These are phyloP conservation scores for Pseudogymnoascus sp. DNA, from an alignment of 2,329 filamentous ascomycete species.

Conservation along the genomic window DNA sequence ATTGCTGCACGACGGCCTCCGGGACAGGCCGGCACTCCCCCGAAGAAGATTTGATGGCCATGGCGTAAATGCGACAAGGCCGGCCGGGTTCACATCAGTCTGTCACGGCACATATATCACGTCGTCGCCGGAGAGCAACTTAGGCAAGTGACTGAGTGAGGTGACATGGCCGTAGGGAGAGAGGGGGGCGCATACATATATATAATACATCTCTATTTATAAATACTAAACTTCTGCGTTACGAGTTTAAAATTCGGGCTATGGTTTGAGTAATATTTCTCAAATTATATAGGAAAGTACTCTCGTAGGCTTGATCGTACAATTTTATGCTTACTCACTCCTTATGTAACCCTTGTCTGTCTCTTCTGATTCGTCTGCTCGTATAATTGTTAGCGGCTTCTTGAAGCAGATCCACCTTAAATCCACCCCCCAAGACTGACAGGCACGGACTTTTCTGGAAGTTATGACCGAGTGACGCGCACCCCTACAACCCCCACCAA, in stretches of 20 bases:
- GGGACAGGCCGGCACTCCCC: no score
- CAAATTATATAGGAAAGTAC: constrained; percentile 12
- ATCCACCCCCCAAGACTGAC: constrained; percentile 12
- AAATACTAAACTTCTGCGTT: no score
- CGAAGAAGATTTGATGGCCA: no score
- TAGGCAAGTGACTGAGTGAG: constrained; percentile 16
- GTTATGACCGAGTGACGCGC: no score
- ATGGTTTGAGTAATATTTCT: no score
- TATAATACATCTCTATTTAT: no score
- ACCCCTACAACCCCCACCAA: not conserved
- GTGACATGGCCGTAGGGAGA: constrained; percentile 13
- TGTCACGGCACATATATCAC: constrained; percentile 12
- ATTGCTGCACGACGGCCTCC: no score
- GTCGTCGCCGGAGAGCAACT: constrained; percentile 13
- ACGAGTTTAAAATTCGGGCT: no score
- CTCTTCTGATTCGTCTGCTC: constrained; percentile 17
- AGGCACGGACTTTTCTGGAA: not conserved
- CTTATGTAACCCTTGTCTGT: constrained; percentile 12
- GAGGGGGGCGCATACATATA: not conserved
- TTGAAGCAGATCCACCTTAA: constrained; percentile 9
- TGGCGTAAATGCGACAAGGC: no score
- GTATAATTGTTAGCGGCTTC: constrained; percentile 15
- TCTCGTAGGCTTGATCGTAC: constrained; percentile 14
- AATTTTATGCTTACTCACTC: constrained; percentile 13
- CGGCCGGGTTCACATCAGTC: not conserved